Percentiles rank a stretch among this genome's conserved stretches.
Conservation (phyloP, 2,329 filamentous ascomycete species). For the Pseudogymnoascus sp. region DNA sequence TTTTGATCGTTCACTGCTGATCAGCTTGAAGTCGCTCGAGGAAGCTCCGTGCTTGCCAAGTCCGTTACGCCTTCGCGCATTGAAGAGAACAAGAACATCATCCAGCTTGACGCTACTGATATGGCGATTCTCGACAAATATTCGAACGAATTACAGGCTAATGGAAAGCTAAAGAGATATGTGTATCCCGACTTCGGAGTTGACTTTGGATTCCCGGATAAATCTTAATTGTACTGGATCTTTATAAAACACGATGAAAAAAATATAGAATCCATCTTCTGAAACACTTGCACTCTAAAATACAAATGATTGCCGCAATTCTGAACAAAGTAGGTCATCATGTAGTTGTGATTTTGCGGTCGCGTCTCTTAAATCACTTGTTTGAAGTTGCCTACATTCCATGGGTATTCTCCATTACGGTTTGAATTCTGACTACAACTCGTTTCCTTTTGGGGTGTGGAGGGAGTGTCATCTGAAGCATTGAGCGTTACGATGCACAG, state of each 20-base stretch:
- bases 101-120: slow-evolving; percentile 60
- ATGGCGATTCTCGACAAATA: slow-evolving; percentile 51
- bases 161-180: slow-evolving; percentile 52
- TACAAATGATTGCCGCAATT: background rate
- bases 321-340: background rate
- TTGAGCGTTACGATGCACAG: background rate
- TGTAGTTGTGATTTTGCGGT: background rate
- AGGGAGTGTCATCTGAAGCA: background rate
- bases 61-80: slow-evolving; percentile 64
- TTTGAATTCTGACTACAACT: background rate
- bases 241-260: background rate
- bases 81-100: slow-evolving; percentile 61
- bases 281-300: background rate
- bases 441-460: background rate
- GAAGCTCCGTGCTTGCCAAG: slow-evolving; percentile 67
- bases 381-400: background rate
- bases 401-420: background rate
- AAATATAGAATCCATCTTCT: background rate
- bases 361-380: background rate
- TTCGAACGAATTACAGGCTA: slow-evolving; percentile 42
- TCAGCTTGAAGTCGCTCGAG: slow-evolving; percentile 51
- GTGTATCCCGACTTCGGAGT: slow-evolving; percentile 65
- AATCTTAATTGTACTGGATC: slow-evolving; percentile 17
- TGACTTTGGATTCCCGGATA: slow-evolving; percentile 66
- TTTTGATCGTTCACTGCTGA: background rate